A percentile compares a stretch with the other conserved stretches of the same genome.
Conservation (phyloP, 176 grass and related monocot genomes). For the Echinochloa phyllopogon region DNA sequence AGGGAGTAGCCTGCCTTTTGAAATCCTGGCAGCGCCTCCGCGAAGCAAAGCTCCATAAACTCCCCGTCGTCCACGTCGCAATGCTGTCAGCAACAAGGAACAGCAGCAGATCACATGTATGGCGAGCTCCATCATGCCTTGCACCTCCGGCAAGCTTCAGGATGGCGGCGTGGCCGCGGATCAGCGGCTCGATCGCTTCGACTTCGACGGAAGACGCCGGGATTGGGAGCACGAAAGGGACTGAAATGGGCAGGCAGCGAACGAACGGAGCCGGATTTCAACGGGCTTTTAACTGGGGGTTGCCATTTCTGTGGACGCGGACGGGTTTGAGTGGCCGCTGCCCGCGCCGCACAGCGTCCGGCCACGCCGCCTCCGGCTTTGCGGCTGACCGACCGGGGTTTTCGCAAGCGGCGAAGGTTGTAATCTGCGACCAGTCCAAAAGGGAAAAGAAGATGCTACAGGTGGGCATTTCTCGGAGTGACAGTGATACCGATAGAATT, state of each 20-base stretch:
- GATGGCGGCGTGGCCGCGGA: background rate
- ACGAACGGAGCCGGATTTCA: background rate
- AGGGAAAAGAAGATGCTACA: background rate
- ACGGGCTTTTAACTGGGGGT: background rate
- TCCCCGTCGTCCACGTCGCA: background rate
- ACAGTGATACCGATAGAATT: conserved; percentile 13
- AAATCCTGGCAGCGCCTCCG: background rate
- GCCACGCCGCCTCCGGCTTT: conserved; percentile 1
- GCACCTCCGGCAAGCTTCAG: background rate
- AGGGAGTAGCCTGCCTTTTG: background rate
- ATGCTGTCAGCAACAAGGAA: background rate
- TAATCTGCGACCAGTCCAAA: background rate
- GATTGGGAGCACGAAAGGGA: background rate
- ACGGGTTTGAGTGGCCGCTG: conserved; percentile 16
- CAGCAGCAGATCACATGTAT: background rate
- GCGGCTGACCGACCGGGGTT: background rate
- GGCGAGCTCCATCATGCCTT: conserved; percentile 1
- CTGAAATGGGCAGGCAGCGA: background rate
- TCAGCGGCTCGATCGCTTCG: background rate
- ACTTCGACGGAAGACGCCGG: too few relatives aligned
- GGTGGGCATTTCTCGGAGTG: background rate
- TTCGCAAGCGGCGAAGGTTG: background rate
- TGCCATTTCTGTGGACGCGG: conserved; percentile 46
- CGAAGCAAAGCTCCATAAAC: background rate
- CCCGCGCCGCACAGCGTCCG: background rate